Base-by-base conservation (phyloP, 2,329 filamentous ascomycete species). In the Fusarium nanum region DNA sequence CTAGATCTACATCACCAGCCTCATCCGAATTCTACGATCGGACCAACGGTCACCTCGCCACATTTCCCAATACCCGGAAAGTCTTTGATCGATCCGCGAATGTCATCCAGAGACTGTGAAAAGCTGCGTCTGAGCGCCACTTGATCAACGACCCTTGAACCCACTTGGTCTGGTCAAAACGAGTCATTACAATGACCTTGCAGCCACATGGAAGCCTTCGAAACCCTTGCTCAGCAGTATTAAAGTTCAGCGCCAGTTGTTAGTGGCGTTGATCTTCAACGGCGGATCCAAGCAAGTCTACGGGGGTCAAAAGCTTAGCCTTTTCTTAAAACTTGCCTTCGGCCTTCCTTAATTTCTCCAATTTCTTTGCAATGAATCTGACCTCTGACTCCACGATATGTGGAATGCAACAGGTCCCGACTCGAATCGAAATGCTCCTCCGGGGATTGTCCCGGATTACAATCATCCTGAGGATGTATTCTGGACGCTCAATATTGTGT, bases 351-450 rank as follows among this genome's bases (percentile, higher is more conserved):
- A 5, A 7, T 53, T 55, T 48, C 60, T 40, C 5, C 55, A 49
- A 41, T 32, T 28, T 20, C 27, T 11, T 22, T 22, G 30, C 37
- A 40, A 67, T 67, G 62, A 45, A 20, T 18, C 22, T 48, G 44
- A 20, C 48, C 41, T 42, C 30, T 27, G 47, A 32, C 44, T 44
- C 49, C 48, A 59, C 34, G 65, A 67, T 28, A 73, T 73, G 71
- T 73, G 68, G 68, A 73, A 73, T 57, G 63, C 68, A 53, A 73
- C 71, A 65, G 71, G 71, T 32, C 71, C 71, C 49, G 71, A 73
- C 27, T 70, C 71, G 30, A 73, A 73, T 56, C 68, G 71, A 49
- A 68, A 68, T 47, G 58, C 68, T 30, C 71, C 71, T 22, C 59
- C 65, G 6, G 71, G 71, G 42, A 71, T 59, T 27, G 57, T 70